Evolutionary conservation across 345 rosid genomes (phyloP), one percentile per base, ranked within the genome.

Genomic region (Pseudoturritis turrita): DNA sequence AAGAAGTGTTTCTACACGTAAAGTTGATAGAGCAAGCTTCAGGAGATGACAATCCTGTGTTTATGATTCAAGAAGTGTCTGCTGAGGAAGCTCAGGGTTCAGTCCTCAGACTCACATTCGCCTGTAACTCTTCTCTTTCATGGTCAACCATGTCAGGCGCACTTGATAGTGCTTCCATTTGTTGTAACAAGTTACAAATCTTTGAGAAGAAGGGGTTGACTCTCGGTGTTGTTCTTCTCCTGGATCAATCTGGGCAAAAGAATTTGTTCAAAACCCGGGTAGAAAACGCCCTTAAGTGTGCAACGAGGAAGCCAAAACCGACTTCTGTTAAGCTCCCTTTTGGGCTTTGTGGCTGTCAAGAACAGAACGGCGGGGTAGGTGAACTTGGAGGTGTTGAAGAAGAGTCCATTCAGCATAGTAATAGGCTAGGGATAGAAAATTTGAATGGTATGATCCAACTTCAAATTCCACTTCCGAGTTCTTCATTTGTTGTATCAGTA

Each of bases 291-390:
- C 78, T 91, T 17, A 94, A 87, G 77, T 81, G 78, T 69, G 87
- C 97, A 25, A 80, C 89, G 45, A 89, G 78, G 78, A 87, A 81
- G 80, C 81, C 88, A 29, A 94, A 85, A 66, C 78, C 80, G 4
- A 63, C 84, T 39, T 37, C 87, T 0, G 97, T 91, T 73, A 94
- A 94, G 90, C 88, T 94, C 29, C 87, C 98, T 7, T 94, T 94
- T 52, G 93, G 98, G 62, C 89, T 94, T 54, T 94, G 98, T 58
- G 98, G 97, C 22, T 94, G 98, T 75, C 98, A 94, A 79, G 98
- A 94, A 72, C 95, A 86, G 83, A 88, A 78, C 50, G 58, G 84
- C 2, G 81, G 68, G 75, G 85, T 85, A 5, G 83, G 86, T 62
- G 92, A 84, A 50, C 66, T 81, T 49, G 87, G 86, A 23, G 95